Percentiles rank a stretch among this genome's conserved stretches.
Evolutionary conservation across 2,329 filamentous ascomycete species (phyloP).

Genomic region (Stachybotrys elegans): DNA sequence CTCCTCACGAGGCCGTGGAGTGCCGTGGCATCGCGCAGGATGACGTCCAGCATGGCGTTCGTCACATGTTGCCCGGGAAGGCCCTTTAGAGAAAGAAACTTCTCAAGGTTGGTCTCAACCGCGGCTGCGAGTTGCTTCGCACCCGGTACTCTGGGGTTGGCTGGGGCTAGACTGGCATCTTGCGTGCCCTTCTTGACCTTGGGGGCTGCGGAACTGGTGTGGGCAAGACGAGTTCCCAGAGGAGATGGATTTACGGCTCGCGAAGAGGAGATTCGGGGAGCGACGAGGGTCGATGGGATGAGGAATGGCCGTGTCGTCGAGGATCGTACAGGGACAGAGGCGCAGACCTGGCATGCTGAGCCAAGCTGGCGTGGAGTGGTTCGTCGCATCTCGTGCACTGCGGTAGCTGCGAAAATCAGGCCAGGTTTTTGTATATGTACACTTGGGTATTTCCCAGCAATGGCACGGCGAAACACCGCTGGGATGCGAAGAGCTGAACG

Average conservation of each 20-base stretch:
- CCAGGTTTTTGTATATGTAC: no score
- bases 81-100: constrained; percentile 38
- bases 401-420: no score
- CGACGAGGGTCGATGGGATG: constrained; percentile 9
- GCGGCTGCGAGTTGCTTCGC: constrained; percentile 33
- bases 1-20: constrained; percentile 35
- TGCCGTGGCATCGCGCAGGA: constrained; percentile 38
- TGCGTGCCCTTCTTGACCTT: no score
- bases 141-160: constrained; percentile 25
- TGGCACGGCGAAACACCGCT: no score
- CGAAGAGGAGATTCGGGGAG: not conserved
- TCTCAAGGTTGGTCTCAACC: constrained; percentile 36
- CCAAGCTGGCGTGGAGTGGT: constrained; percentile 23
- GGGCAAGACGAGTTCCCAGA: no score
- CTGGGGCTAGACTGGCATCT: not conserved
- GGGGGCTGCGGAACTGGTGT: no score
- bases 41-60: constrained; percentile 37
- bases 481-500: no score
- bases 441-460: no score
- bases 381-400: no score
- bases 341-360: constrained; percentile 40
- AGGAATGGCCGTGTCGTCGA: constrained; percentile 17
- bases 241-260: not conserved
- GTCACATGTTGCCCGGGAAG: constrained; percentile 40
- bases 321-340: constrained; percentile 25